These are phyloP conservation scores for Pterocarpus santalinus DNA, from an alignment of 306 rosid genomes.

Conservation along the genomic window DNA sequence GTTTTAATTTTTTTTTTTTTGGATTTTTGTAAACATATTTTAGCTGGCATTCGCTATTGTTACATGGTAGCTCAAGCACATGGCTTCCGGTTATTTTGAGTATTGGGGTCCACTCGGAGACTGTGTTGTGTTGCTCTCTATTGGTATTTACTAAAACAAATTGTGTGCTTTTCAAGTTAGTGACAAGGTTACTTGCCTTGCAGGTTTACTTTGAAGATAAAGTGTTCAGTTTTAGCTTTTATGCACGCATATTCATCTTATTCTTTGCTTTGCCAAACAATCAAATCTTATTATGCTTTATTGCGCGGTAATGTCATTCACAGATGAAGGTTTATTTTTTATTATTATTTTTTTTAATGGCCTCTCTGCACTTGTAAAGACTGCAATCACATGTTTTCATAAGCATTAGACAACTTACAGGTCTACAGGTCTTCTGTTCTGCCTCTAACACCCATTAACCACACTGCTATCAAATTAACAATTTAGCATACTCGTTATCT, in stretches of 20 bases:
- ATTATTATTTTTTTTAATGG: background rate
- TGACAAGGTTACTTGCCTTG: slow-evolving; percentile 57
- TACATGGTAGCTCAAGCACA: slow-evolving; percentile 34
- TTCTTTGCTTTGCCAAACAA: slow-evolving; percentile 53
- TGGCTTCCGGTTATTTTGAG: slow-evolving; percentile 43
- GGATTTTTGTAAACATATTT: background rate
- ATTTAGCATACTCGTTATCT: slow-evolving; percentile 34
- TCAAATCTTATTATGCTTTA: slow-evolving; percentile 31
- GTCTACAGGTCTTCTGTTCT: slow-evolving; percentile 20
- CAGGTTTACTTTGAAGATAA: slow-evolving; percentile 50
- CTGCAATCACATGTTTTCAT: background rate
- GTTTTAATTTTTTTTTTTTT: background rate
- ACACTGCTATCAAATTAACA: slow-evolving; percentile 32
- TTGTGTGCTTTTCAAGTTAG: slow-evolving; percentile 58
- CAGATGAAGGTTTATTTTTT: background rate
- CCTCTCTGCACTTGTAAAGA: slow-evolving; percentile 40
- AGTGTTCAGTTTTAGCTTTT: slow-evolving; percentile 42
- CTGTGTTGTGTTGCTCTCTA: slow-evolving; percentile 30
- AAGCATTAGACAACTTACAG: slow-evolving; percentile 32
- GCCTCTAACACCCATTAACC: slow-evolving; percentile 38
- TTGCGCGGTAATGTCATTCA: slow-evolving; percentile 27
- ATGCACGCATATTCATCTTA: slow-evolving; percentile 44
- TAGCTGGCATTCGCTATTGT: slow-evolving; percentile 36
- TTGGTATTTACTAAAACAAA: slow-evolving; percentile 19
- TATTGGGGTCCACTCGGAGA: slow-evolving; percentile 45